Conservation (phyloP, 495 filamentous ascomycete genomes). For the Aspergillus panamensis region DNA sequence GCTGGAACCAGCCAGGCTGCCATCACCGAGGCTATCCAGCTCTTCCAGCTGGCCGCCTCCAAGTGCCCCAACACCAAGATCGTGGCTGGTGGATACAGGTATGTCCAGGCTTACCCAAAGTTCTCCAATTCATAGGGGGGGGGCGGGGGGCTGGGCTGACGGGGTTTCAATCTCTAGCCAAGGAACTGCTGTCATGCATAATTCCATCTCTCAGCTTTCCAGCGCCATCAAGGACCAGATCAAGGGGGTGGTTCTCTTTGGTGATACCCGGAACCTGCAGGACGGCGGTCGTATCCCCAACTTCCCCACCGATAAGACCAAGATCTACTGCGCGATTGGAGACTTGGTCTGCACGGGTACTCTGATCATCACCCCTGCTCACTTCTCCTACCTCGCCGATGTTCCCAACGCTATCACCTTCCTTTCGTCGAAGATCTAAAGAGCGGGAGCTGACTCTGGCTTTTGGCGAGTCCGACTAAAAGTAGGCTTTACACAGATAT, state of each 20-base stretch:
- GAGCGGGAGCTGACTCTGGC: not conserved
- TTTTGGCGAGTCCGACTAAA: no score
- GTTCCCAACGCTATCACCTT: constrained; percentile 19
- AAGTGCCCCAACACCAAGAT: constrained; percentile 55
- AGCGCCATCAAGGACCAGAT: constrained; percentile 40
- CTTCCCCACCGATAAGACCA: constrained; percentile 39
- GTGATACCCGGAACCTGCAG: constrained; percentile 55
- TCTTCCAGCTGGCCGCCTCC: constrained; percentile 34
- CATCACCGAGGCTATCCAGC: constrained; percentile 35
- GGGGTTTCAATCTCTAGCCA: constrained; percentile 34
- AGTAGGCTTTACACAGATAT: no score
- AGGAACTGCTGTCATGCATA: constrained; percentile 53
- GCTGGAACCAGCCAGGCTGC: constrained; percentile 28
- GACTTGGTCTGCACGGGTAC: constrained; percentile 52
- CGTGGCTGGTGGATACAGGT: constrained; percentile 51
- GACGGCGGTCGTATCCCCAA: constrained; percentile 45
- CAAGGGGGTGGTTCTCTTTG: constrained; percentile 51
- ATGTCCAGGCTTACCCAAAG: not conserved
- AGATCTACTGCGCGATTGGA: constrained; percentile 49
- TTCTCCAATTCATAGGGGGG: no score
- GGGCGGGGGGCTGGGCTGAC: no score
- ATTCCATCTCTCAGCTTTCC: constrained; percentile 40
- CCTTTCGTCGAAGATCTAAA: constrained; percentile 10
- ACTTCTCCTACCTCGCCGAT: constrained; percentile 40
- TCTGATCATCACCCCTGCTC: constrained; percentile 44